Evolutionary conservation across 2,329 filamentous ascomycete genomes (phyloP).

Genomic region (Ophiostoma australiae): DNA sequence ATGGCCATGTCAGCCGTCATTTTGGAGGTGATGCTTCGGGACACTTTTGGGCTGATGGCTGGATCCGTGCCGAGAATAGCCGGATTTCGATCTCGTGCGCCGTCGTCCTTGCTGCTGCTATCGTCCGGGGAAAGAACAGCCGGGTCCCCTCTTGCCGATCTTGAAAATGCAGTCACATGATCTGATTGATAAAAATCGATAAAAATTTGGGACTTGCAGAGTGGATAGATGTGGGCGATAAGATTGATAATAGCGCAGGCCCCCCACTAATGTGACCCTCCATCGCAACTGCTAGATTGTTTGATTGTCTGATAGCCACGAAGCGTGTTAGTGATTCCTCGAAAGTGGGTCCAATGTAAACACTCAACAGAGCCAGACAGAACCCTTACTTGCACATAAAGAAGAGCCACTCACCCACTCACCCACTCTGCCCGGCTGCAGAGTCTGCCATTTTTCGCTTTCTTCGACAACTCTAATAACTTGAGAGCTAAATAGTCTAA

Average conservation of each 20-base stretch:
- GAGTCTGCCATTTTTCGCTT: background rate
- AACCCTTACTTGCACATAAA: background rate
- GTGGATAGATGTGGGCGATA: background rate
- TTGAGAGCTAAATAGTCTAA: background rate
- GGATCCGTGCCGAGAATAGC: background rate
- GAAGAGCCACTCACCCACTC: background rate
- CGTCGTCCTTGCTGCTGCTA: background rate
- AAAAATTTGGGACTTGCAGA: background rate
- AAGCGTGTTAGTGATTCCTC: background rate
- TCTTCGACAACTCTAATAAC: background rate
- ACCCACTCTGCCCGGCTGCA: background rate
- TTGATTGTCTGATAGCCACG: background rate
- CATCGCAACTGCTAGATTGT: background rate
- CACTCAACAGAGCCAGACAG: too few species aligned
- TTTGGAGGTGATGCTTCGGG: background rate
- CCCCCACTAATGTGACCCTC: background rate
- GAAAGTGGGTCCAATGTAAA: background rate
- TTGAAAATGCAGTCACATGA: conserved; percentile 8
- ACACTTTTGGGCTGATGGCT: background rate
- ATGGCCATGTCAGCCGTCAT: background rate
- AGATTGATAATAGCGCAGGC: conserved; percentile 15
- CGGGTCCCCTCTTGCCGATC: conserved; percentile 3
- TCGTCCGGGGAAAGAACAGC: background rate
- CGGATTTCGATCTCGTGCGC: background rate
- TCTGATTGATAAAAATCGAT: conserved; percentile 10